Evolutionary conservation across 257 asterid species (phyloP).

Genomic region (Solanum rostratum): DNA sequence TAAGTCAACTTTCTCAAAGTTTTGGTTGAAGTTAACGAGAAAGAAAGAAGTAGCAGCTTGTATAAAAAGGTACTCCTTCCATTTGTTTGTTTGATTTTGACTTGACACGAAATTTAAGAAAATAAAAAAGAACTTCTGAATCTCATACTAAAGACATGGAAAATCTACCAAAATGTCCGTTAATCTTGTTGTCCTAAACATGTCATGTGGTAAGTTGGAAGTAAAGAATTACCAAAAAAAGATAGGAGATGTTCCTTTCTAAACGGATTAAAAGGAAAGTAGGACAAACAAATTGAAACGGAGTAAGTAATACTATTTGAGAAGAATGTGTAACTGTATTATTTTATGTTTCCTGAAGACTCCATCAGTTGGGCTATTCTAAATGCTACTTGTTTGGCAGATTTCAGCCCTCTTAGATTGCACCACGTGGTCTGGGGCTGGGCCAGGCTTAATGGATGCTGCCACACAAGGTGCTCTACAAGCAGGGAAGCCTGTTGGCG

Average conservation of each 20-base stretch:
- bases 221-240: neutral
- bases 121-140: neutral
- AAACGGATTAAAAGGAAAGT: neutral
- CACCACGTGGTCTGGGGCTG: conserved; percentile 94
- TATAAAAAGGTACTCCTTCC: neutral
- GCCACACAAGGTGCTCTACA: conserved; percentile 79
- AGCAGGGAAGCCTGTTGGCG: conserved; percentile 84
- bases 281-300: neutral
- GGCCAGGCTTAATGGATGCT: conserved; percentile 97
- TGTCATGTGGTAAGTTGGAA: neutral
- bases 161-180: neutral
- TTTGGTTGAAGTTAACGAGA: neutral
- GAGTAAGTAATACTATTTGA: neutral
- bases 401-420: conserved; percentile 62
- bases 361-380: neutral
- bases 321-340: neutral
- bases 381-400: conserved; percentile 25
- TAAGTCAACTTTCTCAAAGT: conserved; percentile 9
- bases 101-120: neutral
- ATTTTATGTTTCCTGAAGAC: neutral
- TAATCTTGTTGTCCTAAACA: neutral
- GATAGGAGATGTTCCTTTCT: neutral
- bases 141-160: too few species aligned
- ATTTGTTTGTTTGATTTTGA: neutral
- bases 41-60: neutral